Evolutionary conservation across 371 early-diverging fungal species (phyloP), one percentile per base, ranked within the genome.

Genomic region (Syncephalis fuscata): DNA sequence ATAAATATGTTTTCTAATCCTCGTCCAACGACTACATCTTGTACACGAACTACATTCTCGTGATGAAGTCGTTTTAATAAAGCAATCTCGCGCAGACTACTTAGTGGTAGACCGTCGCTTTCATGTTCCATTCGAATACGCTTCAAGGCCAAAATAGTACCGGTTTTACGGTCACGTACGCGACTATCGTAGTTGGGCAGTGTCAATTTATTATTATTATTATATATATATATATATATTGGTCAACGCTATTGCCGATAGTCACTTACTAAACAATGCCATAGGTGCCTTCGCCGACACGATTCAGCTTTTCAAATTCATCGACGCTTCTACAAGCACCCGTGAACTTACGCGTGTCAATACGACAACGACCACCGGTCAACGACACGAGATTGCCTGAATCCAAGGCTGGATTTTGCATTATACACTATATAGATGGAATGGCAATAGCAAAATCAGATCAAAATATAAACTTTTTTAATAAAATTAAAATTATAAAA

Each of bases 1-100:
- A 82, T 64, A 55, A 76, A 82, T 19, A 82, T 75, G 27, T 68
- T 68, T 48, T 80, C 79, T 25, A 82, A 56, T 43, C 69, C 62
- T 5, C 62, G 62, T 3, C 79, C 78, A 0, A 72, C 82, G 10
- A 70, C 81, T 10, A 95, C 88, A 39, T 88, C 88, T 36, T 71
- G 63, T 7, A 95, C 76, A 53, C 70, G 62, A 24, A 98, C 84
- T 44, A 98, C 78, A 59, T 95, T 94, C 36, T 58, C 72, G 62
- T 96, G 94, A 16, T 66, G 58, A 51, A 95, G 68, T 26, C 70
- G 65, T 58, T 83, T 86, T 44, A 98, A 62, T 17, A 98, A 71
- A 44, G 84, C 76, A 52, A 98, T 93, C 60, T 98, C 99, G 39
- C 97, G 64, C 44, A 96, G 59, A 15, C 90, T 82, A 16, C 83